Percentiles rank a stretch among this genome's conserved stretches.
phyloP scores from a whole-genome alignment of 108 stramenopile species.

The Craspedostauros australis region DNA sequence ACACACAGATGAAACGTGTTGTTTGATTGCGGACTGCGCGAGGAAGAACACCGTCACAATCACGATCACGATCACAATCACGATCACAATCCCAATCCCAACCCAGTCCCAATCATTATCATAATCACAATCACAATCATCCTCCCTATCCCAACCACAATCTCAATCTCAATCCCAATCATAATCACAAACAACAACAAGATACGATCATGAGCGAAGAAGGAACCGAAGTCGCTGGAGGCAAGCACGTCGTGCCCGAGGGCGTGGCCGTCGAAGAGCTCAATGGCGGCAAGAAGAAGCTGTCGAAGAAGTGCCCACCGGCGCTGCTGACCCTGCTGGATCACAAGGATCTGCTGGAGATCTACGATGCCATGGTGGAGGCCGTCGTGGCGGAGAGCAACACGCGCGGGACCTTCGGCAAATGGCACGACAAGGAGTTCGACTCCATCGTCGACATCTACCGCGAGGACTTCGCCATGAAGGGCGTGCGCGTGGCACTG shows the following conservation, averaged over 20 bases:
- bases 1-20: no score
- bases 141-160: no score
- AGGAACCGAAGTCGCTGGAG: constrained; percentile 9
- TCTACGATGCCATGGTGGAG: constrained; percentile 39
- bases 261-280: constrained; percentile 52
- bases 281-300: constrained; percentile 26
- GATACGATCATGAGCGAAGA: no score
- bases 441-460: constrained; percentile 34
- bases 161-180: no score
- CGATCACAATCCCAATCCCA: no score
- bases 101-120: no score
- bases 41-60: no score
- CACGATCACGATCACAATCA: no score
- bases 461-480: constrained; percentile 35
- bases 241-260: constrained; percentile 29
- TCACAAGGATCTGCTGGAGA: constrained; percentile 18
- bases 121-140: no score
- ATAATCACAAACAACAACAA: no score
- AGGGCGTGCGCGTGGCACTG: constrained; percentile 34
- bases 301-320: constrained; percentile 19
- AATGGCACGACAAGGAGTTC: constrained; percentile 43
- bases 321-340: constrained; percentile 9
- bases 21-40: no score
- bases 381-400: constrained; percentile 13
- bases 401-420: constrained; percentile 34